Conservation (phyloP, 805 yeast genomes). For the Pichia nanzhaoensis region DNA sequence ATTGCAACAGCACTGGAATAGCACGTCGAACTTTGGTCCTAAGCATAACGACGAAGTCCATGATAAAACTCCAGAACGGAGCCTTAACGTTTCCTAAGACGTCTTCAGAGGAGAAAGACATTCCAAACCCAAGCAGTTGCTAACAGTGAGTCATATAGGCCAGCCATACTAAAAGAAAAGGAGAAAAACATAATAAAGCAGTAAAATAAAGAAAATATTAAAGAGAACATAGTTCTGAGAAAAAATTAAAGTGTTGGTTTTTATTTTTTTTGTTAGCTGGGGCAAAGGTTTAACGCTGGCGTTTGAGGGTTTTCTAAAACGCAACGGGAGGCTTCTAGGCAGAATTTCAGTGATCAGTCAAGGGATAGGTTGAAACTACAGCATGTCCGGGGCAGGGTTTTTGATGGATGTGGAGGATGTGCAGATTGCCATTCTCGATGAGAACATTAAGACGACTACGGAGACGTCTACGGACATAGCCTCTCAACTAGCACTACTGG, state of each 20-base stretch:
- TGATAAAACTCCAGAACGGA: neutral
- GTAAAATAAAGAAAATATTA: neutral
- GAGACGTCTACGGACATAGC: conserved; percentile 50
- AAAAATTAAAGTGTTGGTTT: too few relatives aligned
- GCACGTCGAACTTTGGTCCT: neutral
- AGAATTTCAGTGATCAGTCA: neutral
- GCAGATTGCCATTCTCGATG: conserved; percentile 76
- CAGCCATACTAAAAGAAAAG: neutral
- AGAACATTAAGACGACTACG: conserved; percentile 55
- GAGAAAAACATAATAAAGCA: neutral
- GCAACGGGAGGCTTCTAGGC: too few relatives aligned
- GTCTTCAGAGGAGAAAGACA: neutral
- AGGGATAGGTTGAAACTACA: too few relatives aligned
- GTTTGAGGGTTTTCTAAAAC: neutral
- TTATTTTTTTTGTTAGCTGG: too few relatives aligned
- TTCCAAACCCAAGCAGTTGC: neutral
- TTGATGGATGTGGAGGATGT: conserved; percentile 62
- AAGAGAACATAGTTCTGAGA: too few relatives aligned
- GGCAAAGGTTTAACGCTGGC: too few relatives aligned
- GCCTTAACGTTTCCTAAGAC: neutral
- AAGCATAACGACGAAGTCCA: neutral
- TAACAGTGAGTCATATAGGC: neutral
- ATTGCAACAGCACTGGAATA: neutral
- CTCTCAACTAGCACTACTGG: conserved; percentile 46
- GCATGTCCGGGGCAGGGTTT: neutral